A percentile compares a stretch with the other conserved stretches of the same genome.
phyloP scores from a whole-genome alignment of 345 rosid species.

The Limnanthes douglasii region DNA sequence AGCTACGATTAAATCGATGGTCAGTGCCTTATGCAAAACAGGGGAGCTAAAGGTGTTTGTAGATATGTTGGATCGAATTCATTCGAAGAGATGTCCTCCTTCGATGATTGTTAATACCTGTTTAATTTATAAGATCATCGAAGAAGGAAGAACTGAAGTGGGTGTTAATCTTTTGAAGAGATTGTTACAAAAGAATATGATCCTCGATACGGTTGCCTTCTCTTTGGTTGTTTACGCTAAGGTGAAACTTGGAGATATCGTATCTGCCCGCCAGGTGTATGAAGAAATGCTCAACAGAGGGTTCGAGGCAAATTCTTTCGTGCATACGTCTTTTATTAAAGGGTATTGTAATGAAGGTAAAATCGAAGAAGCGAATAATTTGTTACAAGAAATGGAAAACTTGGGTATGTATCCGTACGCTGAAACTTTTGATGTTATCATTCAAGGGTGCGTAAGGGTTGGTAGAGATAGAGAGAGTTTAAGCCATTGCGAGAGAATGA shows the following conservation, averaged over 20 bases:
- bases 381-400: constrained; percentile 37
- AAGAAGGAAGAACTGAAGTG: constrained; percentile 31
- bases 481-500: constrained; percentile 31
- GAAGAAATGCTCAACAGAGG: constrained; percentile 72
- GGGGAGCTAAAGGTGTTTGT: constrained; percentile 38
- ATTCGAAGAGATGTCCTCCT: constrained; percentile 58
- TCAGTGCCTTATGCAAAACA: constrained; percentile 53
- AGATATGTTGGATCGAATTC: constrained; percentile 43
- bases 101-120: constrained; percentile 41
- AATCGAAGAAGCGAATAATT: constrained; percentile 27
- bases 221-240: constrained; percentile 42
- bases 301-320: constrained; percentile 37
- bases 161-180: constrained; percentile 43
- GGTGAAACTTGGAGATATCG: constrained; percentile 26
- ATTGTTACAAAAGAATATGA: constrained; percentile 54
- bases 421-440: constrained; percentile 34
- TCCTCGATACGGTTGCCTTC: constrained; percentile 51
- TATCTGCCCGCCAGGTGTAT: constrained; percentile 27
- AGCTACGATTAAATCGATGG: constrained; percentile 28
- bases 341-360: constrained; percentile 24
- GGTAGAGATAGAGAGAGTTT: constrained; percentile 30
- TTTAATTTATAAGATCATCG: constrained; percentile 34
- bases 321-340: constrained; percentile 34
- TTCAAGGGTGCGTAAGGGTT: constrained; percentile 35
- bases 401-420: constrained; percentile 36